A percentile compares a stretch with the other conserved stretches of the same genome.
Conservation (phyloP, 2,329 filamentous ascomycete genomes). For the Microsporum audouinii region DNA sequence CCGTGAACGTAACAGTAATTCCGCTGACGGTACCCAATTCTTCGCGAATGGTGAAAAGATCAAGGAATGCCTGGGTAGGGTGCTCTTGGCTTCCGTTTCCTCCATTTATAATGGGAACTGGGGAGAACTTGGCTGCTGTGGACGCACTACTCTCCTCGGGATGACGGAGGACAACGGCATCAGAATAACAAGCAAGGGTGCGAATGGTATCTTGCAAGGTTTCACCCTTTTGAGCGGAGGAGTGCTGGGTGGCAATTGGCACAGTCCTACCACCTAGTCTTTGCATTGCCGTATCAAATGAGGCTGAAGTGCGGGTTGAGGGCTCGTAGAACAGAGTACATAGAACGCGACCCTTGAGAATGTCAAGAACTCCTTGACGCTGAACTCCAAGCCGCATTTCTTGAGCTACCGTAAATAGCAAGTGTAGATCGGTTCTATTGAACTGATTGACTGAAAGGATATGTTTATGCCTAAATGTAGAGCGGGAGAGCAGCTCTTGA, state of each 20-base stretch:
- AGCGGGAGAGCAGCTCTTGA: slow-evolving; percentile 61
- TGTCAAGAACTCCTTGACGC: slow-evolving; percentile 75
- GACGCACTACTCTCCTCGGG: slow-evolving; percentile 71
- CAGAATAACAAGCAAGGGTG: slow-evolving; percentile 85
- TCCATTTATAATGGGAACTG: slow-evolving; percentile 90
- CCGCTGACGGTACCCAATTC: slow-evolving; percentile 92
- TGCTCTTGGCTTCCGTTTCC: slow-evolving; percentile 94
- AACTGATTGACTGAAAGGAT: slow-evolving; percentile 90
- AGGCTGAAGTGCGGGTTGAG: slow-evolving; percentile 86
- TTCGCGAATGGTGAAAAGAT: slow-evolving; percentile 96
- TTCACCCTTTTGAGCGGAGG: slow-evolving; percentile 90
- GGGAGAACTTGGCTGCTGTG: slow-evolving; percentile 72
- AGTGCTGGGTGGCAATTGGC: slow-evolving; percentile 67
- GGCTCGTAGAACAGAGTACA: slow-evolving; percentile 97
- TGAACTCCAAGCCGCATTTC: slow-evolving; percentile 96
- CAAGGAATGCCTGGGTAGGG: slow-evolving; percentile 92
- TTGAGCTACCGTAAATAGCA: slow-evolving; percentile 91
- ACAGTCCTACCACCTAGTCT: slow-evolving; percentile 82
- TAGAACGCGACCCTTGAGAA: slow-evolving; percentile 75
- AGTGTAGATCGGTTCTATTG: slow-evolving; percentile 72
- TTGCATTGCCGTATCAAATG: slow-evolving; percentile 98
- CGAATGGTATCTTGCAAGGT: slow-evolving; percentile 85
- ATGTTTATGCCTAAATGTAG: slow-evolving; percentile 79
- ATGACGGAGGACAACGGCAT: slow-evolving; percentile 92
- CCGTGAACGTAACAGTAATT: slow-evolving; percentile 88